These are phyloP conservation scores for Russula sp. DNA, from an alignment of 768 basidiomycete species.

Conservation along the genomic window DNA sequence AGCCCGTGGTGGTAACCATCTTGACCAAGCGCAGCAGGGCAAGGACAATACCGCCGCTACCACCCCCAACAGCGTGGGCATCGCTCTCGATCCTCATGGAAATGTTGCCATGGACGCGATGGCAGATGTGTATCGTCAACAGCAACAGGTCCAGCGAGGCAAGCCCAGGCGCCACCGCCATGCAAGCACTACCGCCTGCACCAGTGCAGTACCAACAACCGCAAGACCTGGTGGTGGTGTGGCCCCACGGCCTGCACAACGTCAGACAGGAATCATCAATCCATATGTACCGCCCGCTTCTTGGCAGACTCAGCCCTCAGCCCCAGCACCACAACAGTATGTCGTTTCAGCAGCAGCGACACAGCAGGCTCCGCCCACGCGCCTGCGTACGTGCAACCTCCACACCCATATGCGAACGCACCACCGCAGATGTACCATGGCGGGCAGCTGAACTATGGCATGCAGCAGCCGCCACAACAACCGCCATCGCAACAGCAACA, in stretches of 20 bases:
- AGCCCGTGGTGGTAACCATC: constrained; percentile 21
- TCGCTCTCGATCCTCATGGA: constrained; percentile 75
- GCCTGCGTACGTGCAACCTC: constrained; percentile 21
- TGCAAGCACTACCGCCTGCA: constrained; percentile 41
- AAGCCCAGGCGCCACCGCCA: constrained; percentile 36
- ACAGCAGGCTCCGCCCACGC: constrained; percentile 24
- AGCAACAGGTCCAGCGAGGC: constrained; percentile 34
- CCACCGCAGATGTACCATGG: constrained; percentile 22
- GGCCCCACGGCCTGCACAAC: constrained; percentile 10
- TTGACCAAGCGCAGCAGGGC: constrained; percentile 29
- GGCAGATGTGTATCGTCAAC: constrained; percentile 47
- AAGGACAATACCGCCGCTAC: constrained; percentile 50
- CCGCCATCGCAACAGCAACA: constrained; percentile 31
- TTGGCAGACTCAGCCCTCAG: constrained; percentile 15
- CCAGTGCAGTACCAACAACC: constrained; percentile 41
- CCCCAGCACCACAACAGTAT: constrained; percentile 27
- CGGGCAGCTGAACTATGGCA: constrained; percentile 1
- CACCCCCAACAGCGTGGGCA: constrained; percentile 78
- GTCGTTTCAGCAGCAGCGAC: constrained; percentile 22
- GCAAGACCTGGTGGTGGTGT: constrained; percentile 9
- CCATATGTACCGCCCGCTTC: constrained; percentile 10
- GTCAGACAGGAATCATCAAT: constrained; percentile 21
- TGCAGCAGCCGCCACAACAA: constrained; percentile 12
- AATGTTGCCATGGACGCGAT: constrained; percentile 78
- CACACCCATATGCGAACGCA: constrained; percentile 27